A percentile compares a stretch with the other conserved stretches of the same genome.
phyloP scores from a whole-genome alignment of 371 early-diverging fungal genomes.

The Mucor racemosus region DNA sequence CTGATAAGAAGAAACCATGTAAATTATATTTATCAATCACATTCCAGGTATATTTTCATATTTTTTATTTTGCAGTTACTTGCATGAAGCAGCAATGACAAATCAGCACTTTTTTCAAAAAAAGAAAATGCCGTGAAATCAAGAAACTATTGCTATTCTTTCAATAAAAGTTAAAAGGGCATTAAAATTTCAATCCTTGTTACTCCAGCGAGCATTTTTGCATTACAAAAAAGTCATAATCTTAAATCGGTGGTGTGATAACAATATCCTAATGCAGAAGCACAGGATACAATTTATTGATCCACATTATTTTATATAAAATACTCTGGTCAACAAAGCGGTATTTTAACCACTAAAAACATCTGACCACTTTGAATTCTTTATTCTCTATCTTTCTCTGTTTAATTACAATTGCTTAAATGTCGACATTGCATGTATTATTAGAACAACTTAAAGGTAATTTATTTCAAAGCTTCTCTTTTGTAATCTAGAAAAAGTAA shows the following conservation, averaged over 20 bases:
- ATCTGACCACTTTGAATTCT: not conserved
- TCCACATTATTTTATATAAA: not conserved
- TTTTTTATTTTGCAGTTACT: no score
- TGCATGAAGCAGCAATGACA: no score
- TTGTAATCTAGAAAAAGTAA: not conserved
- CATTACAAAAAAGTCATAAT: not conserved
- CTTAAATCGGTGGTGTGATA: not conserved
- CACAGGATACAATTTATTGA: not conserved
- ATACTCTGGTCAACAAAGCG: not conserved
- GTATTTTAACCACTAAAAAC: not conserved
- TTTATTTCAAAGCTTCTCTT: not conserved
- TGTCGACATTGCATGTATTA: constrained; percentile 8
- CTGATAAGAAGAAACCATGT: no score
- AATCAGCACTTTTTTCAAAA: no score
- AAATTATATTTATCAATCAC: no score
- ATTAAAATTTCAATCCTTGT: not conserved
- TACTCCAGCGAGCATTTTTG: not conserved
- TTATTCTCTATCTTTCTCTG: constrained; percentile 7
- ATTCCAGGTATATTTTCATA: no score
- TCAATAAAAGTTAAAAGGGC: no score
- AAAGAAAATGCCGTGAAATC: no score
- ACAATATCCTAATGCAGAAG: not conserved
- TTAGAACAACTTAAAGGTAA: constrained; percentile 20
- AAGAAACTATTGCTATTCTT: no score
- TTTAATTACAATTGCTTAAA: constrained; percentile 1